Evolutionary conservation across 2,329 filamentous ascomycete species (phyloP), one percentile per base, ranked within the genome.

Genomic region (Calonectria montana): DNA sequence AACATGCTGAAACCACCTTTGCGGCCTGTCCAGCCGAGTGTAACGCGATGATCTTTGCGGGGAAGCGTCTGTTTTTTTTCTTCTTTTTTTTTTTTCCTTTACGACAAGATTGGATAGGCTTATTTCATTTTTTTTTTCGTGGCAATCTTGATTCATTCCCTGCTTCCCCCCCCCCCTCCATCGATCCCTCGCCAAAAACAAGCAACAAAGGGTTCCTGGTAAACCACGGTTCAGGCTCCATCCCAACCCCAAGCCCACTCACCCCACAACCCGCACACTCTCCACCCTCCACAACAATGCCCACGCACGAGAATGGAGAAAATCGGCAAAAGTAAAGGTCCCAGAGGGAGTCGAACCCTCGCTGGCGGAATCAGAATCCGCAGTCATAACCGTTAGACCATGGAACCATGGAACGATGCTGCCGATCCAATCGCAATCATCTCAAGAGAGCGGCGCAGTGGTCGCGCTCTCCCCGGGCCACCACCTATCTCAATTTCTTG

Each of bases 371-470:
- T 74, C 73, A 74, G 73, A 74, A 74, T 74, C 73, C 73, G 73
- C 73, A 74, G 73, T 74, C 73, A 74, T 74, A 67, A 63, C 73
- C 72, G 73, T 76, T 76, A 75, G 73, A 75, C 71, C 71, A 74
- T 64, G 73, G 65, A 73, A 74, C 74, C 13, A 37, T 53, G 71
- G 35, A 47, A 67, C 63, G 45, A 63, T 67, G 64, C 41, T 70
- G 69, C 63, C 45, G 25, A 31, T 10, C 72, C 72, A 74, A 74
- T 74, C 70, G 72, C 70, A 74, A 70, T 59, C 62, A 48, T 2
- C 18, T 21, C 62, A 76, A 81, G 63, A 67, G 64, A 43, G 4
- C n/a, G 10, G 29, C 29, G 67, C 45, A 21, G 37, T 45, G 31
- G 8, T 25, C 47, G 43, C 31, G 8, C 15, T 37, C 18, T 29